A percentile compares a stretch with the other conserved stretches of the same genome.
These are phyloP conservation scores for Graphium sp. DNA, from an alignment of 2,329 filamentous ascomycete genomes.

Conservation along the genomic window DNA sequence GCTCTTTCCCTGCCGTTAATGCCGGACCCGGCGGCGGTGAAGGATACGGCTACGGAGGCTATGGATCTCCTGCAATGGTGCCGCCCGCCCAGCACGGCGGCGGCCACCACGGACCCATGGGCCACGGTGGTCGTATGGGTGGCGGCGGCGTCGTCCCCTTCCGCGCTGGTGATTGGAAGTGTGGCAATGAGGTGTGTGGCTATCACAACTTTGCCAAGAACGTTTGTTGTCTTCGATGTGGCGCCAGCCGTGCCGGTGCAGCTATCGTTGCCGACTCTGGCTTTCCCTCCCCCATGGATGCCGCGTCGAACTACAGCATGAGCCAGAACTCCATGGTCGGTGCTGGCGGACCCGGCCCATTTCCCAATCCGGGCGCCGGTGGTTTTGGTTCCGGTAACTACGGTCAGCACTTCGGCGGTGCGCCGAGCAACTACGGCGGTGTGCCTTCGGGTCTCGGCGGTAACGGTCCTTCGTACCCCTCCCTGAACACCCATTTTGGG, in stretches of 20 bases:
- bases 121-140: constrained; percentile 52
- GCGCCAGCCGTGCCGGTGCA: constrained; percentile 82
- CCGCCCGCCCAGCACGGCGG: constrained; percentile 56
- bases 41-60: constrained; percentile 42
- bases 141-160: constrained; percentile 83
- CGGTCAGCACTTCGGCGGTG: constrained; percentile 70
- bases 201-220: constrained; percentile 99
- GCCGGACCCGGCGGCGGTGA: constrained; percentile 48
- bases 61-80: constrained; percentile 66
- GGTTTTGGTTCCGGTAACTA: constrained; percentile 52
- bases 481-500: constrained; percentile 68
- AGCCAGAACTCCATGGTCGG: constrained; percentile 44
- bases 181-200: constrained; percentile 87
- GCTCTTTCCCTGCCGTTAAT: constrained; percentile 91
- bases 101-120: constrained; percentile 34
- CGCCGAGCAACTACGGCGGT: constrained; percentile 76
- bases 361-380: constrained; percentile 45
- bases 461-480: constrained; percentile 56
- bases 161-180: constrained; percentile 98
- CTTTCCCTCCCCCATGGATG: constrained; percentile 81
- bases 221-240: constrained; percentile 90
- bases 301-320: constrained; percentile 69
- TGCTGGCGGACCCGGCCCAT: constrained; percentile 61
- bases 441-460: constrained; percentile 68
- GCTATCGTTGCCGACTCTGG: constrained; percentile 89